Evolutionary conservation across 2,329 filamentous ascomycete genomes (phyloP).

Genomic region (Paraphoma chrysanthemicola): DNA sequence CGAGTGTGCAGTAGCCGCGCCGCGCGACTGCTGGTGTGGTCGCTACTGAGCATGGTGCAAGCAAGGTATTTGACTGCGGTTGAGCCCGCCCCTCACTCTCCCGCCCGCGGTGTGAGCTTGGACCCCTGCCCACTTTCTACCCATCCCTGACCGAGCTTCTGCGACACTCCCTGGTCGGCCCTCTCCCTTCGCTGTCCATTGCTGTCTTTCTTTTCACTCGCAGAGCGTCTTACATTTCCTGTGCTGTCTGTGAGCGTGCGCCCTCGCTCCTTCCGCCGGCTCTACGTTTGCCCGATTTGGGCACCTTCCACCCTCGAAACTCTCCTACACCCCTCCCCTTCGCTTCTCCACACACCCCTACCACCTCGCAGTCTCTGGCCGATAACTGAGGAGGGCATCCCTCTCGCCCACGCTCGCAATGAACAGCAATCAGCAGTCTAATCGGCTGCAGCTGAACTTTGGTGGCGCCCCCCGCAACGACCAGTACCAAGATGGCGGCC

Average conservation of each 20-base stretch:
- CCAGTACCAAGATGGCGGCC: constrained; percentile 52
- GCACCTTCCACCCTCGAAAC: constrained; percentile 3
- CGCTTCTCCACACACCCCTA: constrained; percentile 10
- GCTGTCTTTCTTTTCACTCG: neutral
- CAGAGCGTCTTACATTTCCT: neutral
- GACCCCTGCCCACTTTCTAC: constrained; percentile 2
- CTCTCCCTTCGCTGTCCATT: constrained; percentile 7
- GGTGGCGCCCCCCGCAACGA: constrained; percentile 47
- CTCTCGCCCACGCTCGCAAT: constrained; percentile 24
- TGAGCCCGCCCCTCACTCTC: neutral
- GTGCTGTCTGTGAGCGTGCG: neutral
- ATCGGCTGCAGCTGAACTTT: constrained; percentile 61
- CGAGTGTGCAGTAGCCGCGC: too few species aligned
- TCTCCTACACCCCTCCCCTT: constrained; percentile 14
- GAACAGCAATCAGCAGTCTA: constrained; percentile 49
- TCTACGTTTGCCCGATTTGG: constrained; percentile 10
- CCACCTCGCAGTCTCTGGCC: constrained; percentile 6
- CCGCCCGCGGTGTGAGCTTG: constrained; percentile 10
- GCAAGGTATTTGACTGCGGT: neutral
- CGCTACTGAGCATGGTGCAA: neutral
- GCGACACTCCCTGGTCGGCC: constrained; percentile 12
- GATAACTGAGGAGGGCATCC: constrained; percentile 1
- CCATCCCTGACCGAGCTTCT: constrained; percentile 40
- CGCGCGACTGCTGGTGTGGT: neutral
- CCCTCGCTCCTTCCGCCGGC: constrained; percentile 11